phyloP scores from a whole-genome alignment of 345 rosid species.

The Citrus maxima region DNA sequence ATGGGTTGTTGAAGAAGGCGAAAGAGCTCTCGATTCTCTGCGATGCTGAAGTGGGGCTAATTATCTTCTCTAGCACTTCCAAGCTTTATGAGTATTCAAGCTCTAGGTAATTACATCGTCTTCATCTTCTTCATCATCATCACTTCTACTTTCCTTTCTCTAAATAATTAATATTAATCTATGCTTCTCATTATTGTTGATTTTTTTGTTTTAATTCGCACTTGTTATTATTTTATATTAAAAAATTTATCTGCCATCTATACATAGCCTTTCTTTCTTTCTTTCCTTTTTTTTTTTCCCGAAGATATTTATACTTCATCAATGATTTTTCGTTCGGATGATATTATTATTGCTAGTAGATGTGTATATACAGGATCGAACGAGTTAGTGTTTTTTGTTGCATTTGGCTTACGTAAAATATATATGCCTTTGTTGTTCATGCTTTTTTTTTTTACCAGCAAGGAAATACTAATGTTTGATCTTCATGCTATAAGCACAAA shows the following conservation, averaged over 20 bases:
- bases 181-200: neutral
- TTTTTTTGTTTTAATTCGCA: neutral
- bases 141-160: neutral
- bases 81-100: constrained; percentile 53
- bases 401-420: constrained; percentile 6
- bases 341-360: too few species aligned
- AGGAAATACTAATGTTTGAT: neutral
- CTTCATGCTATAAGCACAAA: neutral
- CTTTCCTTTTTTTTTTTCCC: neutral
- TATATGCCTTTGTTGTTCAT: neutral
- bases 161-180: neutral
- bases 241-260: neutral
- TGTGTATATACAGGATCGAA: neutral
- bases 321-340: too few species aligned
- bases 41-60: constrained; percentile 49
- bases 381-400: neutral
- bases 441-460: too few species aligned
- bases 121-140: constrained; percentile 4
- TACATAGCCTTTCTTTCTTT: neutral
- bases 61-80: constrained; percentile 51
- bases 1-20: constrained; percentile 46
- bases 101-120: constrained; percentile 34
- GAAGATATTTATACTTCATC: too few species aligned
- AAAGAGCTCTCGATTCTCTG: constrained; percentile 54
- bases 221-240: neutral